Evolutionary conservation across 352 stramenopile genomes (phyloP).

Genomic region (Phytophthora europaea): DNA sequence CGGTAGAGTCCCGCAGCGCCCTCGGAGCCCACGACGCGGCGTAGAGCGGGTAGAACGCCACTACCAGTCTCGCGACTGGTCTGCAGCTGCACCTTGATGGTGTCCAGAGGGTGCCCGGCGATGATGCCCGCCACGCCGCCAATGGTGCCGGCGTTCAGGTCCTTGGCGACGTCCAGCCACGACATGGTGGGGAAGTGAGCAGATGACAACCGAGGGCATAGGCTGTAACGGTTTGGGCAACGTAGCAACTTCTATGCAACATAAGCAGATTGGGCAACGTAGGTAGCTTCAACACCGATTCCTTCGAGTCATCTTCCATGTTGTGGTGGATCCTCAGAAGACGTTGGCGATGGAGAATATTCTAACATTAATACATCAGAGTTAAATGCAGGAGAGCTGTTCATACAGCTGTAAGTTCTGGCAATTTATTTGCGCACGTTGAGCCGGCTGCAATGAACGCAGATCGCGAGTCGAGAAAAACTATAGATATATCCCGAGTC

Average conservation of each 20-base stretch:
- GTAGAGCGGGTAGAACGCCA: constrained; percentile 61
- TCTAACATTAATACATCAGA: too few relatives aligned
- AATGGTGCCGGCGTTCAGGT: constrained; percentile 87
- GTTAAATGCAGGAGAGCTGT: too few relatives aligned
- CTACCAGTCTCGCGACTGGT: constrained; percentile 45
- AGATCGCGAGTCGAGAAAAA: too few relatives aligned
- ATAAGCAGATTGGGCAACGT: neutral
- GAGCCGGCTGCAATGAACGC: too few relatives aligned
- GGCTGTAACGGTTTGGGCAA: neutral
- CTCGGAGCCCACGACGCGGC: constrained; percentile 64
- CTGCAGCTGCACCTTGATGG: constrained; percentile 89
- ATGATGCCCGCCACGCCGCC: constrained; percentile 83
- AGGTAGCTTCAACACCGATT: neutral
- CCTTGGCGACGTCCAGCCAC: constrained; percentile 86
- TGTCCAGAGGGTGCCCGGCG: constrained; percentile 86
- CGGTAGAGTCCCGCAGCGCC: constrained; percentile 79
- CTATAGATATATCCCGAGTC: too few relatives aligned
- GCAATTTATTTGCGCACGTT: too few relatives aligned
- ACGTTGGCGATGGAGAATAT: too few relatives aligned
- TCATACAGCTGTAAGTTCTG: too few relatives aligned
- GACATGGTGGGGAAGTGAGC: constrained; percentile 50
- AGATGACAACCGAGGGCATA: constrained; percentile 7
- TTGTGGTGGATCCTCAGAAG: too few relatives aligned
- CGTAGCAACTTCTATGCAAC: neutral
- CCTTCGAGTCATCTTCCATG: too few relatives aligned